Evolutionary conservation across 495 filamentous ascomycete species (phyloP).

Genomic region (Daldinia childiae): DNA sequence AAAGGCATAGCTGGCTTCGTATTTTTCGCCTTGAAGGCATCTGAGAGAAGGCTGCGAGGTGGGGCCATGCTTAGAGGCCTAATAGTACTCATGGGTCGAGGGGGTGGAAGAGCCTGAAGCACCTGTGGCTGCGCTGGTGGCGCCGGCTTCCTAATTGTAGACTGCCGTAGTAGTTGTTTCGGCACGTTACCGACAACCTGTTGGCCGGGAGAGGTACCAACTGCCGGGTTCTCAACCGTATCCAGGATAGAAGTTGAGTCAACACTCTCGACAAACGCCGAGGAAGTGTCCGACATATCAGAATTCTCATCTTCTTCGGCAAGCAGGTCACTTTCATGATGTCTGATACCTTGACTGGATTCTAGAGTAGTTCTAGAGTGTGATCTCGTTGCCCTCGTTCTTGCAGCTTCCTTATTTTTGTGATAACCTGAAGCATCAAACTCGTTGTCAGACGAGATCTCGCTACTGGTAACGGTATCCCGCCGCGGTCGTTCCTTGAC

Average conservation of each 20-base stretch:
- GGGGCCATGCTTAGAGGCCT: conserved; percentile 82
- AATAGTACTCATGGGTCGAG: conserved; percentile 88
- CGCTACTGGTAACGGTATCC: conserved; percentile 91
- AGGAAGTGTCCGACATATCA: conserved; percentile 64
- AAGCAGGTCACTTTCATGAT: conserved; percentile 64
- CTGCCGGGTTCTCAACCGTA: conserved; percentile 55
- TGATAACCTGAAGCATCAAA: conserved; percentile 73
- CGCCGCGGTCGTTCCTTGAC: conserved; percentile 78
- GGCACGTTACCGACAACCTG: conserved; percentile 66
- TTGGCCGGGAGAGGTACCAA: conserved; percentile 58
- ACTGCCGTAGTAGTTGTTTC: conserved; percentile 60
- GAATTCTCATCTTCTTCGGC: conserved; percentile 67
- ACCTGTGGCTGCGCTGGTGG: conserved; percentile 63
- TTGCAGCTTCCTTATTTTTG: conserved; percentile 61
- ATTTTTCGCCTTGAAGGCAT: conserved; percentile 77
- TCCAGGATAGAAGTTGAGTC: conserved; percentile 64
- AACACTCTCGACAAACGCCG: conserved; percentile 62
- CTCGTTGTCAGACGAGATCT: conserved; percentile 91
- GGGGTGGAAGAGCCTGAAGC: conserved; percentile 83
- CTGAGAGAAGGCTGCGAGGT: conserved; percentile 76
- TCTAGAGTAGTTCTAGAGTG: conserved; percentile 58
- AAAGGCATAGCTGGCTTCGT: conserved; percentile 83
- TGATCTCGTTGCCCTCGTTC: conserved; percentile 48
- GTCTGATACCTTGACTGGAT: conserved; percentile 52
- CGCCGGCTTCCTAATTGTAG: conserved; percentile 56